These are phyloP conservation scores for Raffaelea arxii DNA, from an alignment of 2,329 filamentous ascomycete genomes.

Conservation along the genomic window DNA sequence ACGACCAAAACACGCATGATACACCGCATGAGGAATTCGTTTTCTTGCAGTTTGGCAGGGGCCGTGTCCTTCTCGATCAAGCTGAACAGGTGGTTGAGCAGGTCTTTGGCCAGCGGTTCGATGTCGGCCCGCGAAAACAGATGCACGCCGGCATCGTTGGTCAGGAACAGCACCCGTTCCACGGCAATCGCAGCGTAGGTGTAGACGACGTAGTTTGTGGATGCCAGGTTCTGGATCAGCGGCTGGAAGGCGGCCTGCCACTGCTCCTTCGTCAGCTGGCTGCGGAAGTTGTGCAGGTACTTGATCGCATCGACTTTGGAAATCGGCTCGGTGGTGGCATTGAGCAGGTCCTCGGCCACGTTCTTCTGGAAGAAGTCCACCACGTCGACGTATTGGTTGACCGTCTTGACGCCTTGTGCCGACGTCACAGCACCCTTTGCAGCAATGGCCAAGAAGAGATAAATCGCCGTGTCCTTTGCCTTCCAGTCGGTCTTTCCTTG, in stretches of 20 bases:
- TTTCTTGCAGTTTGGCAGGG: constrained; percentile 92
- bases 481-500: constrained; percentile 85
- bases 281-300: constrained; percentile 93
- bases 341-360: constrained; percentile 78
- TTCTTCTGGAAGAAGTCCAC: constrained; percentile 92
- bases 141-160: constrained; percentile 62
- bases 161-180: constrained; percentile 82
- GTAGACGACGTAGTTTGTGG: constrained; percentile 90
- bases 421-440: constrained; percentile 83
- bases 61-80: constrained; percentile 78
- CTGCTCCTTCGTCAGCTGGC: constrained; percentile 82
- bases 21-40: constrained; percentile 97
- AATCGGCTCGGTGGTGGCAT: constrained; percentile 64
- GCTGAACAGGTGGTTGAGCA: constrained; percentile 82
- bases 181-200: constrained; percentile 95
- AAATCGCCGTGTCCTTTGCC: constrained; percentile 95
- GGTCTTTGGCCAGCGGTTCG: constrained; percentile 70
- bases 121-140: constrained; percentile 76
- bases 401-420: constrained; percentile 80
- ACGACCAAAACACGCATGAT: constrained; percentile 97
- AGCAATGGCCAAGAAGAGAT: constrained; percentile 88
- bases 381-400: constrained; percentile 80
- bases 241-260: constrained; percentile 86
- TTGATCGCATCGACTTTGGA: constrained; percentile 98
- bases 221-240: constrained; percentile 82